A percentile compares a stretch with the other conserved stretches of the same genome.
phyloP scores from a whole-genome alignment of 192 early-diverging fungal genomes.

The Gaertneriomyces semiglobifer region DNA sequence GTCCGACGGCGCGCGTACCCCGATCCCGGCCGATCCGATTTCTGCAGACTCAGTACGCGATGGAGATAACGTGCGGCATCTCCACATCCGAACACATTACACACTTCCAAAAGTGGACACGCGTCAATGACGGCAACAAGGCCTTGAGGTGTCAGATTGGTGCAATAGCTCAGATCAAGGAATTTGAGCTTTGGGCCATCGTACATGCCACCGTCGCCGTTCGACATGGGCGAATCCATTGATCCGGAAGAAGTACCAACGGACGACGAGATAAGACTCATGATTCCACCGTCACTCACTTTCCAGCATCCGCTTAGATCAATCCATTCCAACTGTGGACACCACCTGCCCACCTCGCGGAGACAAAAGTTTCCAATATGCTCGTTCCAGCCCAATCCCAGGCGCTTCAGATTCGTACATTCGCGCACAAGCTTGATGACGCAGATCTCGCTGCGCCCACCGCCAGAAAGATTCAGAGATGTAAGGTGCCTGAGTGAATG shows the following conservation, averaged over 20 bases:
- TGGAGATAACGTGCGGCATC: neutral
- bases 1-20: no score
- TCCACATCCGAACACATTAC: slow-evolving; percentile 48
- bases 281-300: slow-evolving; percentile 50
- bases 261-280: slow-evolving; percentile 39
- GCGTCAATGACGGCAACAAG: slow-evolving; percentile 36
- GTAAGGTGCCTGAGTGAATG: slow-evolving; percentile 41
- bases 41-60: no score
- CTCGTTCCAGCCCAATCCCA: slow-evolving; percentile 57
- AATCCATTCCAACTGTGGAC: slow-evolving; percentile 44
- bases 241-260: neutral
- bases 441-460: slow-evolving; percentile 53
- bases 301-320: slow-evolving; percentile 56
- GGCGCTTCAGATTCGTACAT: slow-evolving; percentile 40
- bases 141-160: slow-evolving; percentile 43
- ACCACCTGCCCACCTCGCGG: slow-evolving; percentile 51
- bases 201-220: no score
- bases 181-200: slow-evolving; percentile 20
- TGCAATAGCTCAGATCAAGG: slow-evolving; percentile 51
- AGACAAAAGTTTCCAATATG: slow-evolving; percentile 54
- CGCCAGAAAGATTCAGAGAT: slow-evolving; percentile 53
- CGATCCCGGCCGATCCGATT: no score
- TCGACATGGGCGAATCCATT: no score
- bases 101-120: slow-evolving; percentile 38
- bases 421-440: slow-evolving; percentile 54